These are phyloP conservation scores for Apiospora aurea DNA, from an alignment of 2,329 filamentous ascomycete species.

Conservation along the genomic window DNA sequence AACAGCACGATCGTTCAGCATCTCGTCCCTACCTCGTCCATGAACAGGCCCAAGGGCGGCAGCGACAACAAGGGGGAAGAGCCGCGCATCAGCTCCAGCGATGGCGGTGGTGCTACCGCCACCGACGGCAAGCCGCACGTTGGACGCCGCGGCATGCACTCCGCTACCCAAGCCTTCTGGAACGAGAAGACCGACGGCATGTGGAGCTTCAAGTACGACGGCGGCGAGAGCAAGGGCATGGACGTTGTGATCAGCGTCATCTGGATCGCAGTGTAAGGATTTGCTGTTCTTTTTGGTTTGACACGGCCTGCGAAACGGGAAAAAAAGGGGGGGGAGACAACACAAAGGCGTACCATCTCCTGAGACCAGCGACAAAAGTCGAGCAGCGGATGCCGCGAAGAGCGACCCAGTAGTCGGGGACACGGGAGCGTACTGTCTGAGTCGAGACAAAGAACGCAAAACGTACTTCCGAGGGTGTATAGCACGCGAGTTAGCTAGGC, in stretches of 20 bases:
- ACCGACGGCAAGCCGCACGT: conserved; percentile 74
- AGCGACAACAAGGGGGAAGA: conserved; percentile 56
- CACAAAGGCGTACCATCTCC: background rate
- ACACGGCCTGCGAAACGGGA: background rate
- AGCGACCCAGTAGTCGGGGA: background rate
- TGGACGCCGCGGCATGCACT: conserved; percentile 90
- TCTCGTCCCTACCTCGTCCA: conserved; percentile 71
- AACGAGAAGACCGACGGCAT: conserved; percentile 90
- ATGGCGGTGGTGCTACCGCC: conserved; percentile 57
- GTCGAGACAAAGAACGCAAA: background rate
- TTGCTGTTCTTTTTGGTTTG: background rate
- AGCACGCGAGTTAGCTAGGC: conserved; percentile 14
- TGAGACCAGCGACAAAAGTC: conserved; percentile 17
- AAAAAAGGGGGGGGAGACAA: background rate
- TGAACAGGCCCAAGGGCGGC: conserved; percentile 65
- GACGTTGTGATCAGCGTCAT: conserved; percentile 77
- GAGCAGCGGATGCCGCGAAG: conserved; percentile 14
- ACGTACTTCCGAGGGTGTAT: conserved; percentile 16
- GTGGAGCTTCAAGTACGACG: conserved; percentile 87
- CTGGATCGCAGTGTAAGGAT: conserved; percentile 72
- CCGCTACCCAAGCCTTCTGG: conserved; percentile 85
- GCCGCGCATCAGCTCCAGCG: conserved; percentile 63
- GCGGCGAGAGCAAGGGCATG: conserved; percentile 69
- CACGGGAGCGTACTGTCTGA: background rate
- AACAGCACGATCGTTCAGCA: conserved; percentile 99